Evolutionary conservation across 139 green algal genomes (phyloP), one percentile per base, ranked within the genome.

Genomic region (Edaphochlamys debaryana): DNA sequence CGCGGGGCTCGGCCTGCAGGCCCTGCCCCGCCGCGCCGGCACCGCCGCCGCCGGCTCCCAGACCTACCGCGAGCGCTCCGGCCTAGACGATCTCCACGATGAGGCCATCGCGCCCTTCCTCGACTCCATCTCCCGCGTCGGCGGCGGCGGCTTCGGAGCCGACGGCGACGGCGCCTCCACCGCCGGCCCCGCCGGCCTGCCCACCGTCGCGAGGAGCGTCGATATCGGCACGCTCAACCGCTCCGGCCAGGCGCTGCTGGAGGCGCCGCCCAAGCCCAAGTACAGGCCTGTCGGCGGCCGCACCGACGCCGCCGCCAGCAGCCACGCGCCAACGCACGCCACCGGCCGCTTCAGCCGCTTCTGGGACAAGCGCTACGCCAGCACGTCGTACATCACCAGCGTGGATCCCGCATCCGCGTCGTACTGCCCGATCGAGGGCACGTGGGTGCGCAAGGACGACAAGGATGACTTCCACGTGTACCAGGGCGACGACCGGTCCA

Each of bases 271-370:
- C 45, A 54, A 54, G 45, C 45, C 45, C 45, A 54, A 54, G 45
- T 54, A 54, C 45, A 9, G 45, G 45, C 45, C 45, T 9, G 45
- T 54, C 11, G 45, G 45, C 45, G 45, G 45, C 45, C 45, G 45
- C 45, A 54, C 45, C 11, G 45, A 54, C 13, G 45, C 70, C 48
- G 52, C 48, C 34, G 17, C 13, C 52, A 67, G 52, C 52, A 58
- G 4, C 32, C 36, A 56, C 1, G 73, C 73, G 32, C 73, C 73
- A 5, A 20, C 73, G 3, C 73, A 84, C 36, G 63, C 78, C 13
- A 69, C 68, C 52, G 54, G 58, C 58, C 63, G 56, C 41, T 77
- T 72, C 68, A 56, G 42, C 25, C 70, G 80, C 32, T 86, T 86
- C 80, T 69, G 64, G 52, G 41, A 79, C 54, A 20, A 62, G 60